These are phyloP conservation scores for Trametes villosa DNA, from an alignment of 768 basidiomycete species.

Conservation along the genomic window DNA sequence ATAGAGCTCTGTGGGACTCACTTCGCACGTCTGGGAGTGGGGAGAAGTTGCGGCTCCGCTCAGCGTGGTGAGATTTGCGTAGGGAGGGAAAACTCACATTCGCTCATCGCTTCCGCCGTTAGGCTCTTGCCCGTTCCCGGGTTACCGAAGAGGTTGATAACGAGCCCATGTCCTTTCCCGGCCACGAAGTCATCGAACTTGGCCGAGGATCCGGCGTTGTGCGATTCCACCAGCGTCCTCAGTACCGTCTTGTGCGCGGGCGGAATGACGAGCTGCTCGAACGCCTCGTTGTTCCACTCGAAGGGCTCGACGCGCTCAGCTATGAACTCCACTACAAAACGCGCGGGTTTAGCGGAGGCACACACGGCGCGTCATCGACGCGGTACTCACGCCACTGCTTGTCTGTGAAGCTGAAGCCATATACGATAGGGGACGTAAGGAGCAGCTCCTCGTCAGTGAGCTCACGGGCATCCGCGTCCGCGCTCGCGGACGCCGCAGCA, in stretches of 20 bases:
- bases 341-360: too few relatives aligned
- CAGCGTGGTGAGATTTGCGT: not conserved
- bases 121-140: conserved; percentile 40
- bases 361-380: too few relatives aligned
- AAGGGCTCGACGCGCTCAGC: conserved; percentile 58
- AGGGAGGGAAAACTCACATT: conserved; percentile 32
- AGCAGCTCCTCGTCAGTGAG: conserved; percentile 58
- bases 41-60: not conserved
- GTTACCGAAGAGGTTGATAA: conserved; percentile 39
- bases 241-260: conserved; percentile 35
- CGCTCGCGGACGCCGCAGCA: not conserved
- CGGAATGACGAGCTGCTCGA: conserved; percentile 38
- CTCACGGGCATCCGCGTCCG: conserved; percentile 31
- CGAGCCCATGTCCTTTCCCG: conserved; percentile 42
- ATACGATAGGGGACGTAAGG: conserved; percentile 58
- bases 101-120: conserved; percentile 41
- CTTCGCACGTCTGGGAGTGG: conserved; percentile 32
- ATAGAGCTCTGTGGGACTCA: conserved; percentile 8
- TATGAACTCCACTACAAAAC: conserved; percentile 58
- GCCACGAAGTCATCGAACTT: conserved; percentile 41
- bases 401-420: conserved; percentile 64
- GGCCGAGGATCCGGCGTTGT: conserved; percentile 24
- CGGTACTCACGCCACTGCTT: conserved; percentile 59
- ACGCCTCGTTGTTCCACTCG: conserved; percentile 39
- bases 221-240: conserved; percentile 35